A percentile compares a stretch with the other conserved stretches of the same genome.
phyloP scores from a whole-genome alignment of 352 stramenopile genomes.

The Globisporangium heterothallicum region DNA sequence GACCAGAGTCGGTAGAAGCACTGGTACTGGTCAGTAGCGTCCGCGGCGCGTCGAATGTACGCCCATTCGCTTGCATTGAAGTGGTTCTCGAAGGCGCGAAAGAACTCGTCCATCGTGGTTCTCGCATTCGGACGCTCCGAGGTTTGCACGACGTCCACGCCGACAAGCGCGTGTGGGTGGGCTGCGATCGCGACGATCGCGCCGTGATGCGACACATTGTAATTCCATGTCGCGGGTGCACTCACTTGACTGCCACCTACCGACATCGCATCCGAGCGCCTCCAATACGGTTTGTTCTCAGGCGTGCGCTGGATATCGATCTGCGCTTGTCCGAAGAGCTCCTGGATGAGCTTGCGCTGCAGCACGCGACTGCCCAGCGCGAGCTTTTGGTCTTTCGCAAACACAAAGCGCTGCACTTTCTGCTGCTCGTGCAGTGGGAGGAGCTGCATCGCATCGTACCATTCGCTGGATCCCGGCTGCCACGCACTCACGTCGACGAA shows the following conservation, averaged over 20 bases:
- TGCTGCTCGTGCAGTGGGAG: constrained; percentile 37
- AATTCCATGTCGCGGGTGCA: constrained; percentile 47
- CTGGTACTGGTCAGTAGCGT: constrained; percentile 2
- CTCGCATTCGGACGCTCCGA: constrained; percentile 37
- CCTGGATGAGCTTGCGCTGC: constrained; percentile 42
- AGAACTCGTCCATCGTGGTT: constrained; percentile 34
- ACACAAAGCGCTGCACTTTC: constrained; percentile 54
- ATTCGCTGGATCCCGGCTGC: constrained; percentile 27
- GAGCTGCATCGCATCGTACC: constrained; percentile 24
- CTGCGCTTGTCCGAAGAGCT: constrained; percentile 19
- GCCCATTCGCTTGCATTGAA: constrained; percentile 60
- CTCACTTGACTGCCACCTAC: neutral
- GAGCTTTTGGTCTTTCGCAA: constrained; percentile 60
- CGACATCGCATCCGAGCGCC: neutral
- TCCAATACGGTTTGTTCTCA: constrained; percentile 69
- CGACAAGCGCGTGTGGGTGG: constrained; percentile 33
- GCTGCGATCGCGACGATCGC: constrained; percentile 59
- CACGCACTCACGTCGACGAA: constrained; percentile 43
- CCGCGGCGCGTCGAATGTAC: constrained; percentile 28
- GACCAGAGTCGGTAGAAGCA: constrained; percentile 71
- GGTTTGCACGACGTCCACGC: constrained; percentile 65
- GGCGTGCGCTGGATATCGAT: constrained; percentile 55
- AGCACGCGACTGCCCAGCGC: constrained; percentile 61
- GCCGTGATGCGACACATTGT: constrained; percentile 78
- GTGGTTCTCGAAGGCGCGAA: constrained; percentile 47